A percentile compares a stretch with the other conserved stretches of the same genome.
phyloP scores from a whole-genome alignment of 2,329 filamentous ascomycete genomes.

The Stromatinia cepivora region DNA sequence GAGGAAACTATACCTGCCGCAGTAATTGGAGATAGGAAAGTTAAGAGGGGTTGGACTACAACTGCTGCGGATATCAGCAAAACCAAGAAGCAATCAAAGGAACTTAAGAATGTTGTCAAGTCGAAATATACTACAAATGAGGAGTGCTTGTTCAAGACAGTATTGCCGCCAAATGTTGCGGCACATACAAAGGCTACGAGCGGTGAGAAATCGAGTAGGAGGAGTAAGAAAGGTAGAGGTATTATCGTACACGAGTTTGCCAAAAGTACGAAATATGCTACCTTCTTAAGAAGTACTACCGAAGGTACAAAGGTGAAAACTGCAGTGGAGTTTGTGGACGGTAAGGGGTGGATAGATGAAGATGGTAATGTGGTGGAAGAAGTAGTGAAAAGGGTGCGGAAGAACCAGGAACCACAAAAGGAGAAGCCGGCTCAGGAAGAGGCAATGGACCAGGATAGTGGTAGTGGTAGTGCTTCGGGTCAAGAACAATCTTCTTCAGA shows the following conservation, averaged over 20 bases:
- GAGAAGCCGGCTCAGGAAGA: slow-evolving; percentile 2
- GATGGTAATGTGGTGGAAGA: slow-evolving; percentile 73
- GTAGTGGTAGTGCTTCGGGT: slow-evolving; percentile 21
- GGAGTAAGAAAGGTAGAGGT: slow-evolving; percentile 58
- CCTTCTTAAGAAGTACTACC: slow-evolving; percentile 67
- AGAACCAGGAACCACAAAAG: slow-evolving; percentile 6
- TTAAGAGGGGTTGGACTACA: slow-evolving; percentile 48
- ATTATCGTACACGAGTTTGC: slow-evolving; percentile 85
- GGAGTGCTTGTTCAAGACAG: slow-evolving; percentile 84
- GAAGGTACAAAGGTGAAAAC: slow-evolving; percentile 47
- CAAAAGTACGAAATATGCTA: slow-evolving; percentile 78
- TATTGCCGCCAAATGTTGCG: slow-evolving; percentile 61
- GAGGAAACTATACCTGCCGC: slow-evolving; percentile 63
- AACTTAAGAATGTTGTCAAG: slow-evolving; percentile 59
- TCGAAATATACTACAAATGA: slow-evolving; percentile 79
- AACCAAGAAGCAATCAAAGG: slow-evolving; percentile 53
- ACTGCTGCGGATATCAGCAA: slow-evolving; percentile 53
- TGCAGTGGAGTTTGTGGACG: slow-evolving; percentile 72
- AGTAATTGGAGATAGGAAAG: slow-evolving; percentile 58
- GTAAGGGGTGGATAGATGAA: slow-evolving; percentile 84
- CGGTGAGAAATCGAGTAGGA: slow-evolving; percentile 47
- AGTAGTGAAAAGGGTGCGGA: slow-evolving; percentile 31
- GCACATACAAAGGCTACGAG: slow-evolving; percentile 43
- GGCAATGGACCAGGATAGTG: background rate
- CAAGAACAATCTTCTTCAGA: slow-evolving; percentile 29